phyloP scores from a whole-genome alignment of 2,329 filamentous ascomycete species.

The Boeremia lycopersici region DNA sequence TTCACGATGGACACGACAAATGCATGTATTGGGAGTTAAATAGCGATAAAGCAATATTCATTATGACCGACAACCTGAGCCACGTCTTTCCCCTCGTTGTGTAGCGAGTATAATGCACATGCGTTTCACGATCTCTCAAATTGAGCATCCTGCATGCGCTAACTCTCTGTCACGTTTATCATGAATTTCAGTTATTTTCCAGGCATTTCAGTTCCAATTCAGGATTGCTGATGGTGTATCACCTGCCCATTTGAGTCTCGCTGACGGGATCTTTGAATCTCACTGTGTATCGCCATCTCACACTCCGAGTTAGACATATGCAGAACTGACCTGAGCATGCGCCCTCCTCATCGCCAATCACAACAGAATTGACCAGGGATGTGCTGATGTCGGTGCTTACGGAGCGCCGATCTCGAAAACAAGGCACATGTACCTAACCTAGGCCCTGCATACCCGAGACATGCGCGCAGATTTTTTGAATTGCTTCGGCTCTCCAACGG shows the following conservation, averaged over 20 bases:
- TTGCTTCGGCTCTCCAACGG: slow-evolving; percentile 30
- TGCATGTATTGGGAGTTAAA: not conserved
- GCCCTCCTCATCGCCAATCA: not conserved
- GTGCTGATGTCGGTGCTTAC: not conserved
- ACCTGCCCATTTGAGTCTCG: too few relatives aligned
- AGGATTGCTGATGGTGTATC: too few relatives aligned
- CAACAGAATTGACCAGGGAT: not conserved
- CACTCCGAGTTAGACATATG: not conserved
- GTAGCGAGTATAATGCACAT: too few relatives aligned
- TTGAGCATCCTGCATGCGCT: too few relatives aligned
- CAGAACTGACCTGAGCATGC: too few relatives aligned
- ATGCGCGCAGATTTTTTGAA: slow-evolving; percentile 1
- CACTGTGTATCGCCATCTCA: not conserved
- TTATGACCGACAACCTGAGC: not conserved
- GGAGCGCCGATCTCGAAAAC: slow-evolving; percentile 7
- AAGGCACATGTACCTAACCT: not conserved
- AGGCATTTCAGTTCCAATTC: too few relatives aligned
- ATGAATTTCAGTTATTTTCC: too few relatives aligned
- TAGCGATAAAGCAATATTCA: not conserved
- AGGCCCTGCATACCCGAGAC: slow-evolving; percentile 6
- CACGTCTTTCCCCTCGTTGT: not conserved
- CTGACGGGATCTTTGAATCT: too few relatives aligned
- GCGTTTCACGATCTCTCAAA: too few relatives aligned
- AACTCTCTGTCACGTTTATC: too few relatives aligned
- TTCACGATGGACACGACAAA: not conserved